phyloP scores from a whole-genome alignment of 225 moss, liverwort and hornwort genomes.

The Marchantia polymorpha region DNA sequence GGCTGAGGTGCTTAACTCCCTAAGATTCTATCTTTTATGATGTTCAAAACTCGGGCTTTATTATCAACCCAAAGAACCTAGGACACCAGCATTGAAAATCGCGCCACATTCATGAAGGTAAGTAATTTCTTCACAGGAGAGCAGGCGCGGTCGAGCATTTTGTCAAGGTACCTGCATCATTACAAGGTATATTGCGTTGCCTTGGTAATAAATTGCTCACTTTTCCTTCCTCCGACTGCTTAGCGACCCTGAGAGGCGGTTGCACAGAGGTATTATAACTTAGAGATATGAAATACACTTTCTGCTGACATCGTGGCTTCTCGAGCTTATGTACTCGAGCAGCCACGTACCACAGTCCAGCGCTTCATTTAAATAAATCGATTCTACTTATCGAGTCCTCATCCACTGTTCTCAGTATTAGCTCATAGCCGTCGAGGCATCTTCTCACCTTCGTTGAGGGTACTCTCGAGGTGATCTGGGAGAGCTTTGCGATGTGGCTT shows the following conservation, averaged over 20 bases:
- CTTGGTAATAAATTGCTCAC: not conserved
- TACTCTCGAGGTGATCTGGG: too few species aligned
- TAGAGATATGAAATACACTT: not conserved
- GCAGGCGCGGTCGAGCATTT: conserved; percentile 47
- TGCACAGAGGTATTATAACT: not conserved
- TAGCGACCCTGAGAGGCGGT: too few species aligned
- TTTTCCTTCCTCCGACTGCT: conserved; percentile 4
- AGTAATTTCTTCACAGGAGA: conserved; percentile 35
- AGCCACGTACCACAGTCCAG: not conserved
- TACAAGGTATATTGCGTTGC: conserved; percentile 55
- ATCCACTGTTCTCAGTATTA: too few species aligned
- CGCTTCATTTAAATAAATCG: not conserved
- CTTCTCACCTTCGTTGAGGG: too few species aligned
- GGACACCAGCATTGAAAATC: conserved; percentile 20
- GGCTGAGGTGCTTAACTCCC: conserved; percentile 48
- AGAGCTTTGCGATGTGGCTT: too few species aligned
- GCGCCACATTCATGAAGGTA: conserved; percentile 35
- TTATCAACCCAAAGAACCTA: not conserved
- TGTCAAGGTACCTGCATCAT: conserved; percentile 66
- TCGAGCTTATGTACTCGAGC: not conserved
- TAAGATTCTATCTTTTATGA: not conserved
- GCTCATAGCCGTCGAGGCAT: too few species aligned
- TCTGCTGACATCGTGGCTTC: not conserved
- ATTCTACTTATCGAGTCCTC: too few species aligned
- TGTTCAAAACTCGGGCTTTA: not conserved